Percentiles rank a stretch among this genome's conserved stretches.
Conservation (phyloP, 345 rosid genomes). For the Mangifera indica region DNA sequence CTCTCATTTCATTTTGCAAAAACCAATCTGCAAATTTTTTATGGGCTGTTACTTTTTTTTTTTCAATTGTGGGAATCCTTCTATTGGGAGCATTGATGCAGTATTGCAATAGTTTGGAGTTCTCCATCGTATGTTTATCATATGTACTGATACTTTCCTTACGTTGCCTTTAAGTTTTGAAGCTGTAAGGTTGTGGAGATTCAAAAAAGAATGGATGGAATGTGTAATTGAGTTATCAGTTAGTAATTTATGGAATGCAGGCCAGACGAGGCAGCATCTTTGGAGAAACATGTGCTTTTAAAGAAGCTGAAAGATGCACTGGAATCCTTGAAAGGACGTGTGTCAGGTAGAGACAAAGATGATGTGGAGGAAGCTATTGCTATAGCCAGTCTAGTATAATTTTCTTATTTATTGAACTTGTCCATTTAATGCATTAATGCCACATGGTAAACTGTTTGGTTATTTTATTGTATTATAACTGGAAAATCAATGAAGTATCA, state of each 20-base stretch:
- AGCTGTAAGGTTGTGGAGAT: conserved; percentile 11
- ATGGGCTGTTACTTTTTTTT: too few relatives aligned
- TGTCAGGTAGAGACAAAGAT: conserved; percentile 90
- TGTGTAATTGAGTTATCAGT: conserved; percentile 10
- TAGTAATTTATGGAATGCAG: conserved; percentile 44
- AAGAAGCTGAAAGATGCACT: conserved; percentile 96
- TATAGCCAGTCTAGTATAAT: conserved; percentile 56
- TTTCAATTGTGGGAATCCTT: background rate
- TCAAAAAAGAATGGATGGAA: background rate
- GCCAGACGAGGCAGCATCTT: conserved; percentile 90
- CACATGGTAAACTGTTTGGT: background rate
- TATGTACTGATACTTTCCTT: background rate
- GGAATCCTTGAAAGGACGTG: conserved; percentile 85
- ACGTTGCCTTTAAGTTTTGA: conserved; percentile 11
- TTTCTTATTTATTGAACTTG: conserved; percentile 3
- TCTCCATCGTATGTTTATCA: background rate
- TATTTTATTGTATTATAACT: background rate
- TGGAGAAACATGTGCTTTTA: conserved; percentile 96
- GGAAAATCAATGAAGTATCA: background rate
- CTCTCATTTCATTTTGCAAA: too few relatives aligned
- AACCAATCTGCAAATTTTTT: too few relatives aligned
- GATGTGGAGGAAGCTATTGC: conserved; percentile 92
- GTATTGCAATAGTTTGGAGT: background rate
- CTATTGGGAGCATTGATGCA: background rate
- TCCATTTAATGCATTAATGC: conserved; percentile 8